Evolutionary conservation across 2,329 filamentous ascomycete species (phyloP).

Genomic region (Trichoderma asperellum): DNA sequence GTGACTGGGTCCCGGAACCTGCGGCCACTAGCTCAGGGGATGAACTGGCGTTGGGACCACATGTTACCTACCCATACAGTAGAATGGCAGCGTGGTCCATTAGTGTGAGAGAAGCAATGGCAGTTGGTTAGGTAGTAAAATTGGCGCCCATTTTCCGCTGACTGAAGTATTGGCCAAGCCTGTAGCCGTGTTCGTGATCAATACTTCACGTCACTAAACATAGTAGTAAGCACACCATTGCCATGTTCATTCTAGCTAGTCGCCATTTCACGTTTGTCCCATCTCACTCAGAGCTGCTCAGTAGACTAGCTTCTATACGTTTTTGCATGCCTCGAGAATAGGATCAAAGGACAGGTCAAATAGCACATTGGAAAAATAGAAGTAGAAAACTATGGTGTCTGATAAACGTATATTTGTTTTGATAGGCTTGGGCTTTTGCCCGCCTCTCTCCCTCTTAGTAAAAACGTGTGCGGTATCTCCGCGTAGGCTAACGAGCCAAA

Average conservation of each 20-base stretch:
- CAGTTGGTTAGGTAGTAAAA: conserved; percentile 7
- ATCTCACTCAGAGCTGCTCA: background rate
- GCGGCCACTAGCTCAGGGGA: conserved; percentile 29
- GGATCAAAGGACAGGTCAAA: background rate
- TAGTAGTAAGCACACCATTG: background rate
- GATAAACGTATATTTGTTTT: conserved; percentile 29
- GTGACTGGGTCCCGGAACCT: conserved; percentile 26
- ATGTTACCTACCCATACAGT: background rate
- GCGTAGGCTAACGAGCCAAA: conserved; percentile 23
- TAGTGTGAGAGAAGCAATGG: background rate
- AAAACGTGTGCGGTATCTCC: conserved; percentile 27
- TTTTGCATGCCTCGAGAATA: background rate
- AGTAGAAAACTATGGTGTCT: conserved; percentile 2
- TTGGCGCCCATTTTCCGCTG: conserved; percentile 5
- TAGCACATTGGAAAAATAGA: background rate
- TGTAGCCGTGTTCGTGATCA: background rate
- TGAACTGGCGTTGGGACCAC: conserved; percentile 20
- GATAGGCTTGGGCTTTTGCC: background rate
- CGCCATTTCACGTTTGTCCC: background rate
- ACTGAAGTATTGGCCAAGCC: background rate
- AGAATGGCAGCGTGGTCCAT: background rate
- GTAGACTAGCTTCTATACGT: background rate
- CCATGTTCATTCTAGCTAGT: background rate
- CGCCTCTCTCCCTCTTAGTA: background rate
- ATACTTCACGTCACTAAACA: conserved; percentile 8